Evolutionary conservation across 306 rosid species (phyloP).

Genomic region (Gillenia trifoliata): DNA sequence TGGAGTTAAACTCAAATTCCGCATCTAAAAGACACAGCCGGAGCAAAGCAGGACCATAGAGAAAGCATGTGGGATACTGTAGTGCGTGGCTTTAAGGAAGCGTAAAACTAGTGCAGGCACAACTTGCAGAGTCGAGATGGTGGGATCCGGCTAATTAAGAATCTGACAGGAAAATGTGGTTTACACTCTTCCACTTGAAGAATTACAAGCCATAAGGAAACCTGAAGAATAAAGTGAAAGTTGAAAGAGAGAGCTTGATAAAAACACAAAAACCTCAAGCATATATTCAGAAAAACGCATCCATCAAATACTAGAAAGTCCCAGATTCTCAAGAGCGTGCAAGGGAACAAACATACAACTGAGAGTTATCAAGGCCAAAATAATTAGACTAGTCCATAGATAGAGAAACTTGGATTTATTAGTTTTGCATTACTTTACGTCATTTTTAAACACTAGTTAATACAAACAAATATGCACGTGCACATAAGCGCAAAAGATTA

Average conservation of each 20-base stretch:
- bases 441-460: not conserved
- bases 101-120: not conserved
- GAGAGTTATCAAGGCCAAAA: not conserved
- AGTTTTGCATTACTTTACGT: not conserved
- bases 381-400: not conserved
- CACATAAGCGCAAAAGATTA: not conserved
- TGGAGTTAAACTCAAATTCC: not conserved
- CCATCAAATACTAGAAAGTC: not conserved
- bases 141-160: not conserved
- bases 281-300: not conserved
- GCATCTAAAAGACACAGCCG: not conserved
- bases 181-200: not conserved
- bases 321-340: not conserved
- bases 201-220: not conserved
- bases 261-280: not conserved
- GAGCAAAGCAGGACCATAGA: not conserved
- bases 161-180: not conserved
- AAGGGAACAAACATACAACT: not conserved
- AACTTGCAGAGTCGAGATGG: not conserved
- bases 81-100: not conserved
- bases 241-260: not conserved
- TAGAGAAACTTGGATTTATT: not conserved
- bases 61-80: not conserved
- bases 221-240: not conserved
- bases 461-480: not conserved